Evolutionary conservation across 2,329 filamentous ascomycete genomes (phyloP), one percentile per base, ranked within the genome.

Genomic region (Camillea tinctor): DNA sequence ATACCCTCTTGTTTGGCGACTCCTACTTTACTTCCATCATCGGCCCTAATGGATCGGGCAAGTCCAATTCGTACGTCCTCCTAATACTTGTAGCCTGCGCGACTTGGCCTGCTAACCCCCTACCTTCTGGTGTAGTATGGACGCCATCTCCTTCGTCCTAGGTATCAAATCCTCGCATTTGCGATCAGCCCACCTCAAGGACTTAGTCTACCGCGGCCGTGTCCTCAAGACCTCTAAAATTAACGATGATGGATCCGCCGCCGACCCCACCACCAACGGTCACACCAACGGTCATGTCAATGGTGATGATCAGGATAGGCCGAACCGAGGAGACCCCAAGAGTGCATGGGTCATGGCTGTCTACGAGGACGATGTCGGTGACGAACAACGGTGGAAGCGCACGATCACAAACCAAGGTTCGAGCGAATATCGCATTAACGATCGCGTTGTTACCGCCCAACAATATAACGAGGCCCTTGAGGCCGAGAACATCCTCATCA

Each of bases 11-110:
- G 56, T 97, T 99, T 71, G 94, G 94, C 72, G 94, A 99, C 80
- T 96, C 93, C 1, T 98, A 97, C 78, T 99, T 99, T 77, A 99
- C 95, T 54, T 99, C 95, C 50, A 97, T 99, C 73, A 98, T 99
- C 73, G 95, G 96, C 5, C 95, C 95, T 74, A 99, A 99, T 93
- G 95, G 95, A 81, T 98, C 95, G 40, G 95, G 95, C 66, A 99
- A 99, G 78, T 99, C 95, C 20, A 99, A 99, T 76, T 97, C 93
- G 91, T 94, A 78, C 74, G 88, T 81, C 30, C 50, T 65, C 51
- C 24, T 54, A 59, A 48, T 48, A 17, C 52, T 50, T 52, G 20
- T 19, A 44, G 40, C 52, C 52, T 49, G 24, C 52, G 22, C 40
- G 17, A 44, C 19, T 48, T 6, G 17, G 48, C 19, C 52, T 56